Percentiles rank a stretch among this genome's conserved stretches.
Evolutionary conservation across 345 rosid genomes (phyloP).

Genomic region (Gossypium thurberi): DNA sequence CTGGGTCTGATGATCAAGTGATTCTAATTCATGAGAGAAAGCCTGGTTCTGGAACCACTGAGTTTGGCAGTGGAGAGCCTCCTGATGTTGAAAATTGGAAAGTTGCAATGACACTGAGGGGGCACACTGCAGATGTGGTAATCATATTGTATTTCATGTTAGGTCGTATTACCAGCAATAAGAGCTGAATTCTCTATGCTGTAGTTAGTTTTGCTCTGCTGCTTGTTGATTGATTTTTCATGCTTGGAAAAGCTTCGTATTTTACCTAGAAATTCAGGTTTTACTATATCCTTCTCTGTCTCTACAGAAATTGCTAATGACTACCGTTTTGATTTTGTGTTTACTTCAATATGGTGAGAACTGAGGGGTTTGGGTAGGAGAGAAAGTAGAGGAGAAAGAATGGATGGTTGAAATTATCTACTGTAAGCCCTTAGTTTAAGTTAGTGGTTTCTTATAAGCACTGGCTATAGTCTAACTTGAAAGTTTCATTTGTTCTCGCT

Average conservation of each 20-base stretch:
- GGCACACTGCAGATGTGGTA: constrained; percentile 99
- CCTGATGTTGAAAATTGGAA: constrained; percentile 99
- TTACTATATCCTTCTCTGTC: neutral
- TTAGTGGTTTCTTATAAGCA: constrained; percentile 15
- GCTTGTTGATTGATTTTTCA: neutral
- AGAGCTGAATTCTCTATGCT: neutral
- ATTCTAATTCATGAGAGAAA: constrained; percentile 88
- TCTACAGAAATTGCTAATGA: neutral
- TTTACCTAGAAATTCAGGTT: neutral
- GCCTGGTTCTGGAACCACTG: constrained; percentile 96
- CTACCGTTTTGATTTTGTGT: neutral
- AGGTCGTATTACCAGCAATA: neutral
- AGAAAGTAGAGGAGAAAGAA: neutral
- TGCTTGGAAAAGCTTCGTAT: neutral
- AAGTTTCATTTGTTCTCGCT: constrained; percentile 34
- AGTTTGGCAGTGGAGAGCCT: constrained; percentile 97
- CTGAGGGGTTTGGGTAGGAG: neutral
- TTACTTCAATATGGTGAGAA: neutral
- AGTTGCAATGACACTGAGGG: constrained; percentile 90
- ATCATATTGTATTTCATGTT: constrained; percentile 22
- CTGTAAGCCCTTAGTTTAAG: neutral
- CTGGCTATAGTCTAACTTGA: constrained; percentile 34
- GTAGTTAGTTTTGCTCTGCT: constrained; percentile 6
- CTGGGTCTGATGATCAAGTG: constrained; percentile 96
- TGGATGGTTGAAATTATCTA: neutral